Base-by-base conservation (phyloP, 208 protist genomes). In the Acanthamoeba royreba region DNA sequence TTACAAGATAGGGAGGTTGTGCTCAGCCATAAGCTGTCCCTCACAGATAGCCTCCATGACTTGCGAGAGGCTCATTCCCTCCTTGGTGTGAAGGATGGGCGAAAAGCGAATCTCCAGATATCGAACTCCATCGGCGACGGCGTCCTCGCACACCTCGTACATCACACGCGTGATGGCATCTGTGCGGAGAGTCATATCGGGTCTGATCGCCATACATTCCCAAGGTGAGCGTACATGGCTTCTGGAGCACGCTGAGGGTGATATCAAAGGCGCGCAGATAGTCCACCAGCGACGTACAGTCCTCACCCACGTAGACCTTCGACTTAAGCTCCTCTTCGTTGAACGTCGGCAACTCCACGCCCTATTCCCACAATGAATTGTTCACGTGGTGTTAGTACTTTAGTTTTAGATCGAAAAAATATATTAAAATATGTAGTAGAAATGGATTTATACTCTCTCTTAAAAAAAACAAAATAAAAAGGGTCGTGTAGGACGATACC, bases 81-180 rank as follows among this genome's bases (percentile, higher is more conserved):
- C 66, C 1, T 63, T 31, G 8, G 46, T 87, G 87, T 97, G 96
- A 13, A 97, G 45, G 22, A 97, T 94, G 22, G 96, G 96, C 42
- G 79, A 58, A 47, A 97, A 97, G 63, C 96, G 92, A 38, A 97
- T 38, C 74, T 97, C 96, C 0, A 97, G 11, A 85, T 97, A 97
- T 15, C 53, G 43, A 4, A 97, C 55, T 22, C 95, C 95, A 94
- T 97, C 96, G 8, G 33, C 42, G 8, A 40, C 43, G 25, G 94
- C 93, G 94, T 97, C 96, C 81, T 97, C 94, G 77, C 95, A 96
- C 25, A 97, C 81, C 63, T 97, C 96, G 81, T 96, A 97, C 31
- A 97, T 95, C 46, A 93, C 95, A 52, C 96, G 89, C 28, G 95
- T 97, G 35, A 97, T 92, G 19, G 96, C 87, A 74, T 96, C 94